Evolutionary conservation across 176 grass and related monocot genomes (phyloP), one percentile per base, ranked within the genome.

Genomic region (Elaeis guineensis): DNA sequence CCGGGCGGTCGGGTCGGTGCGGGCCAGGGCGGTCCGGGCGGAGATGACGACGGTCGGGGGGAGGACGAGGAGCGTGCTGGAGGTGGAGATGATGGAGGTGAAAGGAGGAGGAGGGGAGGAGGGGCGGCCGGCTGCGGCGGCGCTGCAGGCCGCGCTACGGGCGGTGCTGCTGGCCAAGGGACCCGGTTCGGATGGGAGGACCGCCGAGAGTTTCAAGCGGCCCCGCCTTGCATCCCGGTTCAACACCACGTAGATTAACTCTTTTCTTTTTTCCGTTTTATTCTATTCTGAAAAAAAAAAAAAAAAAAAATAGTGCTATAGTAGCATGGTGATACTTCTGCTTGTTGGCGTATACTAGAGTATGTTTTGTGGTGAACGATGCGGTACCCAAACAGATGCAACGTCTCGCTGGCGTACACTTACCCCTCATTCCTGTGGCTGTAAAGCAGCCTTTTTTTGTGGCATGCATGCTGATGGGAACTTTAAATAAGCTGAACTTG

Each of bases 1-100:
- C 16, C 66, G 76, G 55, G 93, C 93, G 48, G 81, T 86, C 58
- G 75, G 79, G 44, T 92, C 93, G 5, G 93, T 83, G 14, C 62
- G 82, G 57, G 88, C 87, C 16, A 71, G 67, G 73, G 84, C 93
- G 21, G 87, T 98, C 2, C 81, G 84, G 9, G 93, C 77, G 0
- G 87, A 98, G 87, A 92, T 92, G 29, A 79, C 85, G 29, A 92
- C 93, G 26, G 73, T 98, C 12, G 93, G 79, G 2, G 87, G 93
- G 5, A 70, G 93, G 44, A 92, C 81, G 0, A 62, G 78, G 63
- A 98, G 87, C 67, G 62, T 86, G 25, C 79, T 98, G 56, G 76
- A 98, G 73, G 69, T 98, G 19, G 88, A 89, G 35, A 60, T 81
- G 78, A 62, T n/a, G 39, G 55, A 51, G 30, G 72, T 59, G 21